Evolutionary conservation across 305 asterid genomes (phyloP), one percentile per base, ranked within the genome.

Genomic region (Petunia hybrid): DNA sequence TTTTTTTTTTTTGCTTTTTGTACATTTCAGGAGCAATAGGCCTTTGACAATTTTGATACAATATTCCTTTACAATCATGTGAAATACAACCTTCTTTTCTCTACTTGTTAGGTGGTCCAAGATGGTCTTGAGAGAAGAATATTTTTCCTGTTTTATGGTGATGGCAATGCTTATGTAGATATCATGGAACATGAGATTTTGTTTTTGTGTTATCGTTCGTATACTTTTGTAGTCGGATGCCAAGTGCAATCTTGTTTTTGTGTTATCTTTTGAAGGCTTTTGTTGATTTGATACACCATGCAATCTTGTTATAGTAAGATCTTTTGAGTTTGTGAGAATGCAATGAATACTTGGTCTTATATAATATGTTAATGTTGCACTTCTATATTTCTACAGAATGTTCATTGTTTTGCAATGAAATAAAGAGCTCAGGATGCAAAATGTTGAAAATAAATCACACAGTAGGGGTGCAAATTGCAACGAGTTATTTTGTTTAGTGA

Each of bases 21-120:
- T 84, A 81, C 74, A 80, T 83, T 67, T 78, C 31, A 62, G 78
- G 62, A 48, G 22, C 78, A 6, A 71, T 71, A 71, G 62, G 43
- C 4, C 62, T 35, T 71, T 71, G 1, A 45, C 61, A 71, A 31
- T 71, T 71, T 71, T 71, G 1, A 71, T 71, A 35, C 62, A 48
- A 48, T 16, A 48, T 71, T 71, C 43, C 31, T 45, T 46, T 70
- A 45, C 42, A 70, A 70, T 70, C 61, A 3, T 69, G 57, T 69
- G 16, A 43, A 69, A 69, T 69, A 16, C 57, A 71, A 10, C 62
- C 62, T 48, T 10, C 78, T 35, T 35, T 48, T 48, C 35, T 48
- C 41, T 46, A 70, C 41, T 2, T 22, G 16, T 16, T 67, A 42
- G 55, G 16, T 41, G 9, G 76, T 68, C n/a, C n/a, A n/a, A 67